Evolutionary conservation across 78 protist genomes (phyloP), one percentile per base, ranked within the genome.

Genomic region (Blattamonas nauphoetae): DNA sequence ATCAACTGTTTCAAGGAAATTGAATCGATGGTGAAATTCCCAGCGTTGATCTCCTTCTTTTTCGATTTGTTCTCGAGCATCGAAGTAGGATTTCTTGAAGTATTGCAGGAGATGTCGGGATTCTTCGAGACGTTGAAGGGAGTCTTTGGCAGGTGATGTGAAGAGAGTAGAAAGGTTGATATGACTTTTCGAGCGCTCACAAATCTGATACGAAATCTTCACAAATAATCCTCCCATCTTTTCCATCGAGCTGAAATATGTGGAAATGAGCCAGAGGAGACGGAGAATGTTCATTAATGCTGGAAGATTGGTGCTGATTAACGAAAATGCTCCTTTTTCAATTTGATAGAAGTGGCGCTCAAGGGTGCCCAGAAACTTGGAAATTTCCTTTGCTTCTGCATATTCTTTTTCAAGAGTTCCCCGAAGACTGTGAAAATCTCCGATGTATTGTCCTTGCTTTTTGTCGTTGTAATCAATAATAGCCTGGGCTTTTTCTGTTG

Each of bases 311-410:
- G 71, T 11, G 6, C 29, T 11, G 6, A 34, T 80, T 78, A 81
- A 35, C 33, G 0, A 0, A 44, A 93, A 83, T 33, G 91, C 4
- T 2, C 93, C 93, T 0, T 87, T 45, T 35, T 82, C 0, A 42
- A 95, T 36, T 64, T 42, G 82, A 87, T 90, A 89, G 89, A 95
- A 95, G 85, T 95, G 97, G 0, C 97, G 91, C 89, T 95, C 97
- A 33, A 95, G 87, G 6, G 97, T 95, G 34, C 87, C 2, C 11
- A 95, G 91, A 86, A 95, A 95, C 87, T 92, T 92, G 71, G 93
- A 95, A 90, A 93, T 95, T 90, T 95, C 97, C 89, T 91, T 89
- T 21, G 97, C 96, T 78, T 92, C 95, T 42, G 71, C n/a, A 78
- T 92, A 92, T 5, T 36, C 1, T 87, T 89, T 90, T 55, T 38